These are phyloP conservation scores for Clonostachys sp. DNA, from an alignment of 2,329 filamentous ascomycete species.

Conservation along the genomic window DNA sequence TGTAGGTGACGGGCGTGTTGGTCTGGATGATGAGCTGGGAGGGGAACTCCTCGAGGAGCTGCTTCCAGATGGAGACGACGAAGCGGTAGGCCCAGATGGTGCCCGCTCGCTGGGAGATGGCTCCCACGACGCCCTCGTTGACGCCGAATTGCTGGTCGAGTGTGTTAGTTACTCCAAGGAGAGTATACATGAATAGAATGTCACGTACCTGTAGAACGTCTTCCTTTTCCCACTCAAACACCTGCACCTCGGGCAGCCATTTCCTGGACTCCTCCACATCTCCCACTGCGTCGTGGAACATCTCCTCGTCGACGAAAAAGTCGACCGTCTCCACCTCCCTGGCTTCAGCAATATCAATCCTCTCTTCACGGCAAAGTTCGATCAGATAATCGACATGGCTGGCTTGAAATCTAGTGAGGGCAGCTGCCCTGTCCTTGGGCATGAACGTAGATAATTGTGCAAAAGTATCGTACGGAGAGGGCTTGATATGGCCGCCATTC, in stretches of 20 bases:
- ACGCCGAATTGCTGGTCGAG: slow-evolving; percentile 11
- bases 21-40: slow-evolving; percentile 26
- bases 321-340: slow-evolving; percentile 10
- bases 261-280: background rate
- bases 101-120: slow-evolving; percentile 32
- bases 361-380: slow-evolving; percentile 6
- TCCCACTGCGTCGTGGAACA: slow-evolving; percentile 5
- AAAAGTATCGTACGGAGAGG: slow-evolving; percentile 17
- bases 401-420: slow-evolving; percentile 11
- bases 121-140: slow-evolving; percentile 17
- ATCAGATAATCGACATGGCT: slow-evolving; percentile 11
- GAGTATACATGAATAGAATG: background rate
- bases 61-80: slow-evolving; percentile 30
- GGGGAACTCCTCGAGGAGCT: slow-evolving; percentile 21
- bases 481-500: slow-evolving; percentile 13
- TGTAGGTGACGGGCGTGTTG: slow-evolving; percentile 19
- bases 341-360: slow-evolving; percentile 6
- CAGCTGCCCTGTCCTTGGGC: slow-evolving; percentile 17
- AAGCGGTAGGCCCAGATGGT: slow-evolving; percentile 44
- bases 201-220: slow-evolving; percentile 4
- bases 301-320: slow-evolving; percentile 11
- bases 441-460: slow-evolving; percentile 26
- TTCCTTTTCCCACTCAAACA: slow-evolving; percentile 9
- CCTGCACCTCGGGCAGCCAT: background rate
- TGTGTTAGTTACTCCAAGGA: slow-evolving; percentile 1